Evolutionary conservation across 2,329 filamentous ascomycete species (phyloP).

Genomic region (Pezicula radicicola): DNA sequence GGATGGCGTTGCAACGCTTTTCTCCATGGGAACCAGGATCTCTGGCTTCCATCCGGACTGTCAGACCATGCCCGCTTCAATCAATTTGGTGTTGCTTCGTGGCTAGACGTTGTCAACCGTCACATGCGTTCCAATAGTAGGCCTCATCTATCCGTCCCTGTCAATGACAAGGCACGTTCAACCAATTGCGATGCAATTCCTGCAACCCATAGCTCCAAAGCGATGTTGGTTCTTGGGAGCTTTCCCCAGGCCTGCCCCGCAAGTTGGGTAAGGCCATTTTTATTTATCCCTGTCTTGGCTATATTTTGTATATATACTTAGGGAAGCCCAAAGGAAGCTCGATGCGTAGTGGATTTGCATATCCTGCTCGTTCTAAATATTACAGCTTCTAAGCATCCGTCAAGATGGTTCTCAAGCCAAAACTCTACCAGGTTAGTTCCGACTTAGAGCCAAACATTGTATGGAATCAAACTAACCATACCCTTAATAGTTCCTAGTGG

Average conservation of each 20-base stretch:
- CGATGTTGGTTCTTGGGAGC: neutral
- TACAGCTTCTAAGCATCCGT: neutral
- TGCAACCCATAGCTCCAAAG: too few species aligned
- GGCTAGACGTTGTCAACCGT: neutral
- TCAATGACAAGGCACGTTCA: neutral
- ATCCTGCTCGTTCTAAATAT: neutral
- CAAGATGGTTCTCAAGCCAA: conserved; percentile 28
- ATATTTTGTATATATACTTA: neutral
- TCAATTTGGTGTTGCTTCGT: too few species aligned
- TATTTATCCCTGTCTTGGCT: too few species aligned
- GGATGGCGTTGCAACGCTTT: too few species aligned
- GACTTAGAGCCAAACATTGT: neutral
- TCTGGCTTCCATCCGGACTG: too few species aligned
- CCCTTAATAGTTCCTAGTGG: conserved; percentile 29
- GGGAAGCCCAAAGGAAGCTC: too few species aligned
- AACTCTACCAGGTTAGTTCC: conserved; percentile 27
- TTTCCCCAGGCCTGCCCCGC: neutral
- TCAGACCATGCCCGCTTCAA: too few species aligned
- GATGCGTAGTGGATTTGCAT: neutral
- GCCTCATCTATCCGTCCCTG: neutral
- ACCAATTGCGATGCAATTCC: neutral
- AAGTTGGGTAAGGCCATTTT: neutral
- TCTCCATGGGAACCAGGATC: too few species aligned
- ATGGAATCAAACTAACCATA: neutral
- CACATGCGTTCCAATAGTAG: neutral